Base-by-base conservation (phyloP, 768 basidiomycete genomes). In the Calocybe cyanea region DNA sequence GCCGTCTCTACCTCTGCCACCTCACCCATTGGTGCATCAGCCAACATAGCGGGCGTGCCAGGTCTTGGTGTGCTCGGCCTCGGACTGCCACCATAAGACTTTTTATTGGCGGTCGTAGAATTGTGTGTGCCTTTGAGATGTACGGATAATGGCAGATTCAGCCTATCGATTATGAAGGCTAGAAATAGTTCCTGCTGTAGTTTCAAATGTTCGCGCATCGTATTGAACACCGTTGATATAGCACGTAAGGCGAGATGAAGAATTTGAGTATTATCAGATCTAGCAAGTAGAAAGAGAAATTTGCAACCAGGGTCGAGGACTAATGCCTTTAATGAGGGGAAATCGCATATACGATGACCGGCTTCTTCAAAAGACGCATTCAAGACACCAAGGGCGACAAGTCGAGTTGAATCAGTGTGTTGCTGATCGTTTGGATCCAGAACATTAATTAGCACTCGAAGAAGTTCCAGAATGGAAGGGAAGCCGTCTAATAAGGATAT, bases 101-200 rank as follows among this genome's bases (percentile, higher is more conserved):
- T 69, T 56, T 66, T 73, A 37, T 58, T 57, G 18, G 57, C 42
- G 5, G 54, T 49, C 17, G 53, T 45, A 17, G 45, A 38, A 49
- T 38, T 21, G 60, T 55, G 45, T 43, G 49, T 51, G 45, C 55
- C 59, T 67, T 57, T 59, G 48, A 39, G 48, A 53, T 46, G 57
- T 47, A 20, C 54, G 43, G 25, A 65, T 55, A 32, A 53, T 0
- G 83, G 80, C 0, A 83, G 80, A 4, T 87, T 84, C 14, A 99
- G 71, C 11, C 95, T 79, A 63, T 96, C 95, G 47, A 98, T 85
- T 25, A 88, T 88, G 67, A 96, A 98, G 2, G 93, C 84, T 20
- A 99, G 70, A 67, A 93, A 96, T 4, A 99, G 78, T 58, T 99
- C 96, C 57, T 93, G 89, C 57, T 99, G 96, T 15, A 96, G 72